Percentiles rank a stretch among this genome's conserved stretches.
Conservation (phyloP, 768 basidiomycete species). For the Leccinum longicurvipes region DNA sequence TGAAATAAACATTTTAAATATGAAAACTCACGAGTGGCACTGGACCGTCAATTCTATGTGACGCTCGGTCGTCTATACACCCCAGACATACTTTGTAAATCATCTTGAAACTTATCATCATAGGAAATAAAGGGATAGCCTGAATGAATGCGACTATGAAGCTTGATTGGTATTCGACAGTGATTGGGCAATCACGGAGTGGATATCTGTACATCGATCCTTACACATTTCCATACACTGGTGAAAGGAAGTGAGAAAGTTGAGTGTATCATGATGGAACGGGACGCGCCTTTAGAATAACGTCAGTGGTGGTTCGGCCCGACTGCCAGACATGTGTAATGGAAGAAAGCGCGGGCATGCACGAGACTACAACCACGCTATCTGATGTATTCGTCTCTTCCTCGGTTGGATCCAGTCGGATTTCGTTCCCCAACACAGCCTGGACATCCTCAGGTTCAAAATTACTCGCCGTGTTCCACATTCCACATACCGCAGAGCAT, state of each 20-base stretch:
- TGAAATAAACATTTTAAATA: background rate
- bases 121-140: background rate
- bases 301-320: constrained; percentile 56
- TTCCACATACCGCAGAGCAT: constrained; percentile 63
- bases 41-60: background rate
- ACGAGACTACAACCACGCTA: constrained; percentile 74
- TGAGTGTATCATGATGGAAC: constrained; percentile 15
- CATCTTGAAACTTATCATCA: background rate
- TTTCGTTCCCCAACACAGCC: constrained; percentile 54
- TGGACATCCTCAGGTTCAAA: constrained; percentile 26
- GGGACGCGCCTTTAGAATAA: constrained; percentile 53
- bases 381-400: constrained; percentile 56
- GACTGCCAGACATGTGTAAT: constrained; percentile 87
- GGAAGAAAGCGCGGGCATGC: constrained; percentile 83
- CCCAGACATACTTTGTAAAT: background rate
- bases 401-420: constrained; percentile 80
- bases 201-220: constrained; percentile 69
- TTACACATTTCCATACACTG: constrained; percentile 74
- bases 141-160: constrained; percentile 4
- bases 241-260: background rate
- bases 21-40: background rate
- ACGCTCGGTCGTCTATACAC: background rate
- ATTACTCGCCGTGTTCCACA: background rate
- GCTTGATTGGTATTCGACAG: constrained; percentile 36
- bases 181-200: constrained; percentile 71